Evolutionary conservation across 2,329 filamentous ascomycete genomes (phyloP).

Genomic region (Colletotrichum cordylinicola): DNA sequence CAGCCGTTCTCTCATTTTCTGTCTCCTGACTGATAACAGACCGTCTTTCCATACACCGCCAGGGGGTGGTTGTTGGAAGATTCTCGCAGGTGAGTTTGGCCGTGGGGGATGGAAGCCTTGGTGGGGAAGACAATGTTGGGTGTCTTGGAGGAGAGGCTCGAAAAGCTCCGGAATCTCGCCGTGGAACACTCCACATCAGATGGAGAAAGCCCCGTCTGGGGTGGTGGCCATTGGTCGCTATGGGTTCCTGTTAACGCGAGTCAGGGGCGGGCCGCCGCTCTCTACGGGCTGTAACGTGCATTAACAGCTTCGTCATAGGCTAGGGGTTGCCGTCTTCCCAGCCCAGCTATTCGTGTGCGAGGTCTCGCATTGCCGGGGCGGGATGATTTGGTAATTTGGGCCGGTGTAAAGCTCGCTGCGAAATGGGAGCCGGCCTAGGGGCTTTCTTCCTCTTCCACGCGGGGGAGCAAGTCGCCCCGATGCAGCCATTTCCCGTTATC

Average conservation of each 20-base stretch:
- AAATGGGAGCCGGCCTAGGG: neutral
- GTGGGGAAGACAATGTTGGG: neutral
- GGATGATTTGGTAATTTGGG: neutral
- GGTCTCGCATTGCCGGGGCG: neutral
- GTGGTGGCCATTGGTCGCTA: neutral
- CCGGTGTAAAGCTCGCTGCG: neutral
- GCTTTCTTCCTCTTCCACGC: neutral
- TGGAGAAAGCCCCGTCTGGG: neutral
- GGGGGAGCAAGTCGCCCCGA: neutral
- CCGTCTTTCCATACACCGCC: neutral
- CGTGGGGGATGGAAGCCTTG: neutral
- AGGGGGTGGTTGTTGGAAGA: constrained; percentile 11
- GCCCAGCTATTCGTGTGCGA: neutral
- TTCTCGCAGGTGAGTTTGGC: constrained; percentile 4
- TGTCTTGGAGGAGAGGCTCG: neutral
- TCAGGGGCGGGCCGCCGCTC: neutral
- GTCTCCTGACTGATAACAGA: neutral
- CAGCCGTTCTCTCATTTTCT: neutral
- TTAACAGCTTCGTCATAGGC: constrained; percentile 13
- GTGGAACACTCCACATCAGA: neutral
- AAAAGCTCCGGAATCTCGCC: constrained; percentile 2
- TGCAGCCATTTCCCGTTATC: neutral
- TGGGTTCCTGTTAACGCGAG: neutral
- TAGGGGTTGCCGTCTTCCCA: neutral
- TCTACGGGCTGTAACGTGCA: neutral